Percentiles rank a stretch among this genome's conserved stretches.
phyloP scores from a whole-genome alignment of 1,139 yeast species.

The Scheffersomyces illinoinensis region DNA sequence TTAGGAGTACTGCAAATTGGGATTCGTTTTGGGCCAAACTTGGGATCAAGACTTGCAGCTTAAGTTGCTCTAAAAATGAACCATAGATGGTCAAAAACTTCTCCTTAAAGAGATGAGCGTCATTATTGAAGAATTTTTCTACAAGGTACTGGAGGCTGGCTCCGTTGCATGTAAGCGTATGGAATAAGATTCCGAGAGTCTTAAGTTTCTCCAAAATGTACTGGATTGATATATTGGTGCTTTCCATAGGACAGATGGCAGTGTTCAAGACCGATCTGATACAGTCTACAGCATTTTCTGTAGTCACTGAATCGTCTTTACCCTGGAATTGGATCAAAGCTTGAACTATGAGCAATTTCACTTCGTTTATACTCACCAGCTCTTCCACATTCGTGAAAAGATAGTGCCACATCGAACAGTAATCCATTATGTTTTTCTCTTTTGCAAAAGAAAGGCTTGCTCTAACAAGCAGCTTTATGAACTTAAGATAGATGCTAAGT shows the following conservation, averaged over 20 bases:
- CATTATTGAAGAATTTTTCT: constrained; percentile 5
- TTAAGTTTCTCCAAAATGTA: constrained; percentile 28
- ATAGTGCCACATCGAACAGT: constrained; percentile 19
- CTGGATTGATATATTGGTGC: constrained; percentile 1
- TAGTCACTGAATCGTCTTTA: not conserved
- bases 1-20: constrained; percentile 22
- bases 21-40: constrained; percentile 4
- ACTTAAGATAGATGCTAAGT: constrained; percentile 25
- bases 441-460: constrained; percentile 8
- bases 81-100: constrained; percentile 18
- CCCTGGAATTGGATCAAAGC: constrained; percentile 5
- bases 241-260: constrained; percentile 7
- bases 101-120: constrained; percentile 11
- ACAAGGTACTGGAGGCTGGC: constrained; percentile 1
- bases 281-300: constrained; percentile 8
- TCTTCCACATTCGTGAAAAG: constrained; percentile 4
- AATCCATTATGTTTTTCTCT: constrained; percentile 12
- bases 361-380: constrained; percentile 8
- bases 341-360: constrained; percentile 18
- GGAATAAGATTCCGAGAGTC: constrained; percentile 28
- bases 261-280: constrained; percentile 8
- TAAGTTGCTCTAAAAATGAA: constrained; percentile 12
- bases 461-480: constrained; percentile 31
- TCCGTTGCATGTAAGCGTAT: constrained; percentile 3
- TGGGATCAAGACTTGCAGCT: constrained; percentile 8